A percentile compares a stretch with the other conserved stretches of the same genome.
Evolutionary conservation across 2,329 filamentous ascomycete species (phyloP).

Genomic region (Metarhizium guizhouense): DNA sequence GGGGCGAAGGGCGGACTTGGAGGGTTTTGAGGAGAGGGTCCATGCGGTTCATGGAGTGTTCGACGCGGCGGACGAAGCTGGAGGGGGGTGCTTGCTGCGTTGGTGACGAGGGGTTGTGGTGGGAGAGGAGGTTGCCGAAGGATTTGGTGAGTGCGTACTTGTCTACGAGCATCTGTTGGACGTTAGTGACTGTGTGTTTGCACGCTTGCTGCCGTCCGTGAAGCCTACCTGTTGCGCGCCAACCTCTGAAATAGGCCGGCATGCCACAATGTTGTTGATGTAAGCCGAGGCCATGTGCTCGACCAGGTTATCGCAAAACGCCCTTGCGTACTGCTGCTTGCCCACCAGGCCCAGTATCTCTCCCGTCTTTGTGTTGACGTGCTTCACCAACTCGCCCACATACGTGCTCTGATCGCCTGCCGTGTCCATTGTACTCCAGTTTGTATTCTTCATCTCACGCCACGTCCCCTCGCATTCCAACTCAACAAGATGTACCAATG

Average conservation of each 20-base stretch:
- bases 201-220: no score
- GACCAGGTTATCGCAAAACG: constrained; percentile 93
- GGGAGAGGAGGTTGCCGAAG: constrained; percentile 60
- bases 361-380: constrained; percentile 60
- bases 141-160: constrained; percentile 83
- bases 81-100: constrained; percentile 33
- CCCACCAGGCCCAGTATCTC: constrained; percentile 71
- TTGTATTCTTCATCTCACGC: constrained; percentile 95
- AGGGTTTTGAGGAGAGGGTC: constrained; percentile 93
- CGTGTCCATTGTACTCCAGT: constrained; percentile 88
- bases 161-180: constrained; percentile 76
- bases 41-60: constrained; percentile 73
- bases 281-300: constrained; percentile 76
- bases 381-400: constrained; percentile 69
- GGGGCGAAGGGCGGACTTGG: constrained; percentile 83
- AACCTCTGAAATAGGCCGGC: constrained; percentile 83
- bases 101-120: constrained; percentile 42
- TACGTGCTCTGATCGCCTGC: constrained; percentile 93
- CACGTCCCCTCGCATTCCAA: constrained; percentile 75
- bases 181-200: not conserved
- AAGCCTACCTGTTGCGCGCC: constrained; percentile 74
- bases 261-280: constrained; percentile 76
- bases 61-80: constrained; percentile 79
- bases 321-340: constrained; percentile 88
- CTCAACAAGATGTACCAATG: constrained; percentile 78